A percentile compares a stretch with the other conserved stretches of the same genome.
Evolutionary conservation across 1,139 yeast species (phyloP).

Genomic region (Lodderomyces margitis): DNA sequence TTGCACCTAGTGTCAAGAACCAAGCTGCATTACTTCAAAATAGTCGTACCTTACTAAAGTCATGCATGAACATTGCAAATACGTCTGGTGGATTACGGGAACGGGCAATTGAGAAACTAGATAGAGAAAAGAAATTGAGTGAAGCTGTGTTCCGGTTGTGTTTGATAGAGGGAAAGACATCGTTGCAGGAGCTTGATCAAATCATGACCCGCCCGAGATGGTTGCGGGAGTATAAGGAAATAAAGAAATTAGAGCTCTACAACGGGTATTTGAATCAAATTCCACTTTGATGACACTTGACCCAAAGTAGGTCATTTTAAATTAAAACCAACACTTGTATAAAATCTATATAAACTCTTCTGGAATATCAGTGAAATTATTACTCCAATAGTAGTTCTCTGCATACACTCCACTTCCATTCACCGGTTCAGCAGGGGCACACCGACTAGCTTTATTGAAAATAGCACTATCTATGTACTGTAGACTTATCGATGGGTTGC

Average conservation of each 20-base stretch:
- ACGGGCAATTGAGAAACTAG: constrained; percentile 39
- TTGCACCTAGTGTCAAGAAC: constrained; percentile 30
- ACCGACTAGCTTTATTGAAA: constrained; percentile 29
- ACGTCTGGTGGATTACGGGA: constrained; percentile 53
- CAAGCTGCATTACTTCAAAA: constrained; percentile 34
- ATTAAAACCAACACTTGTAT: background rate
- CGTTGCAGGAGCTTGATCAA: constrained; percentile 33
- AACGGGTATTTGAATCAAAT: constrained; percentile 16
- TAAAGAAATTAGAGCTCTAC: constrained; percentile 30
- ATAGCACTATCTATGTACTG: constrained; percentile 37
- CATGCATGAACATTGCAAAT: constrained; percentile 46
- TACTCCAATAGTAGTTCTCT: constrained; percentile 15
- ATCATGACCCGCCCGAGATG: constrained; percentile 36
- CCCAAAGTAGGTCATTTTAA: background rate
- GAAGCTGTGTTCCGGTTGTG: constrained; percentile 50
- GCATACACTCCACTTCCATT: constrained; percentile 16
- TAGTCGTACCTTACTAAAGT: constrained; percentile 41
- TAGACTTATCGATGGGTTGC: constrained; percentile 33
- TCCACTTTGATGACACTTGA: background rate
- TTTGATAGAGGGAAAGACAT: constrained; percentile 39
- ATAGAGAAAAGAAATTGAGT: constrained; percentile 39
- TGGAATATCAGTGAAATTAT: constrained; percentile 33
- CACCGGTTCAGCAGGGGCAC: constrained; percentile 19
- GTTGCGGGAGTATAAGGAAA: constrained; percentile 27
- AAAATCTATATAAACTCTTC: constrained; percentile 5